These are phyloP conservation scores for Candolleomyces aberdarensis DNA, from an alignment of 768 basidiomycete genomes.

Conservation along the genomic window DNA sequence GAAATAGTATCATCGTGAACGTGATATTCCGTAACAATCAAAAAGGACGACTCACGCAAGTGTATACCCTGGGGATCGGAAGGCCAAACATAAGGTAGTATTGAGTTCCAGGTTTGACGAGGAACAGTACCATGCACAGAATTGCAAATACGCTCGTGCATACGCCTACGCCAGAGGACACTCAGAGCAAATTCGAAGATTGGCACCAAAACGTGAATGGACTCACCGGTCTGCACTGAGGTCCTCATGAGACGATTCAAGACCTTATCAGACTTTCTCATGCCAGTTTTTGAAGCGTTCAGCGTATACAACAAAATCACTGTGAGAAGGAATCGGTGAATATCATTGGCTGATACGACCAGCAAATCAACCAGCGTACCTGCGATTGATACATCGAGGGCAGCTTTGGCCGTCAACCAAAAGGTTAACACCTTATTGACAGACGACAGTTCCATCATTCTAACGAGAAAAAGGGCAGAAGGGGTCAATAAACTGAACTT, in stretches of 20 bases:
- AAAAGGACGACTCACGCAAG: neutral
- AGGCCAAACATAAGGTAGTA: slow-evolving; percentile 6
- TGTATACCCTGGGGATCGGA: slow-evolving; percentile 5
- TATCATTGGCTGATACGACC: neutral
- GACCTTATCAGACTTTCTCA: neutral
- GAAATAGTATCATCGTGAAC: no score
- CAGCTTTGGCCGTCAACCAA: slow-evolving; percentile 2
- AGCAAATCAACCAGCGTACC: neutral
- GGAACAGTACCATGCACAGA: slow-evolving; percentile 2
- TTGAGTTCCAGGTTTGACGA: neutral
- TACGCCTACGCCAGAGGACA: neutral
- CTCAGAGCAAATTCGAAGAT: neutral
- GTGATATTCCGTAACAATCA: no score
- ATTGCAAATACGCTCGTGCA: slow-evolving; percentile 5
- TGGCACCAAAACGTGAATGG: no score
- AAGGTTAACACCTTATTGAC: slow-evolving; percentile 1
- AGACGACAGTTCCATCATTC: neutral
- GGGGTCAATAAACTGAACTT: neutral
- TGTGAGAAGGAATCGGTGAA: neutral
- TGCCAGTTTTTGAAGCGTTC: neutral
- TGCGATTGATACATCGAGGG: slow-evolving; percentile 1
- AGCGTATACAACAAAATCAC: neutral
- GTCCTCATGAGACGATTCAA: neutral
- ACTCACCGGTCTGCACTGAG: slow-evolving; percentile 1
- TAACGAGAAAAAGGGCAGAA: neutral